Percentiles rank a stretch among this genome's conserved stretches.
Evolutionary conservation across 176 grass and related monocot species (phyloP).

Genomic region (Ananas comosus): DNA sequence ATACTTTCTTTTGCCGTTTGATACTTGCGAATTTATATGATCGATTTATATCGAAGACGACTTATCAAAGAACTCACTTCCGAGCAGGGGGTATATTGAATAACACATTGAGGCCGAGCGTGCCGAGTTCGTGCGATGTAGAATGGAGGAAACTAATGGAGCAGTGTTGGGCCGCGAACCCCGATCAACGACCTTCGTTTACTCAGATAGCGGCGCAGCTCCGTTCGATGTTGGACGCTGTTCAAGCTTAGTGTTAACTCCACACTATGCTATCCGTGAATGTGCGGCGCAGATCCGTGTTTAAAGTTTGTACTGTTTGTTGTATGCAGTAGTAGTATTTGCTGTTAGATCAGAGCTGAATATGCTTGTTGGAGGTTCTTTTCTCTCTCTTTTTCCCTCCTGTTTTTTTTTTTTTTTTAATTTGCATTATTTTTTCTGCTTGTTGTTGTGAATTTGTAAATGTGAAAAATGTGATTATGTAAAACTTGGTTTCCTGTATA

Average conservation of each 20-base stretch:
- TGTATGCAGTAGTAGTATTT: no score
- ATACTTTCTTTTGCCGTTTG: no score
- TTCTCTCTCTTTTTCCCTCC: no score
- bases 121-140: slow-evolving; percentile 59
- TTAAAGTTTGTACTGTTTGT: no score
- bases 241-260: slow-evolving; percentile 18
- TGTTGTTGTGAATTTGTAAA: no score
- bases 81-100: slow-evolving; percentile 68
- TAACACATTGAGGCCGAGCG: slow-evolving; percentile 63
- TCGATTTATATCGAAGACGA: not conserved
- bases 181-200: slow-evolving; percentile 63
- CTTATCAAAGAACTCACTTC: not conserved
- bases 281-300: not conserved
- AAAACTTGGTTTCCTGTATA: no score
- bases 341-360: no score
- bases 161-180: slow-evolving; percentile 65
- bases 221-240: slow-evolving; percentile 36
- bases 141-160: slow-evolving; percentile 84
- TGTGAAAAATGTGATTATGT: no score
- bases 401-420: no score
- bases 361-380: no score
- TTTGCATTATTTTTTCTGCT: no score
- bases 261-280: not conserved
- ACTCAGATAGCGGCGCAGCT: slow-evolving; percentile 48
- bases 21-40: no score